phyloP scores from a whole-genome alignment of 495 filamentous ascomycete species.

The Coniosporium apollinis region DNA sequence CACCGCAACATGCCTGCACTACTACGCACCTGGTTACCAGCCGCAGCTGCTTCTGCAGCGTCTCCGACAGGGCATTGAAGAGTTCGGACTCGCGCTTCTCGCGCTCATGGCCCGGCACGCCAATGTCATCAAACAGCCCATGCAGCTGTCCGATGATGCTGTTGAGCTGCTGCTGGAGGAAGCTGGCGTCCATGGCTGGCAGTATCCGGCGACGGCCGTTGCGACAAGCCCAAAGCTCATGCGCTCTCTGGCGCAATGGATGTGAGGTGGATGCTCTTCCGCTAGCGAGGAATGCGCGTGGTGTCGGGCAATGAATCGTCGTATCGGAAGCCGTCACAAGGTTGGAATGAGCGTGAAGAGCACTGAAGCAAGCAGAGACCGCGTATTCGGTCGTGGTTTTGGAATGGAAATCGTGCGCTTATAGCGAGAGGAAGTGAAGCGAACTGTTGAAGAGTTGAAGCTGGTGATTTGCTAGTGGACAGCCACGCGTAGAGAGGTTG shows the following conservation, averaged over 20 bases:
- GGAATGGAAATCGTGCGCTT: too few species aligned
- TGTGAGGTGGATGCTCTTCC: constrained; percentile 1
- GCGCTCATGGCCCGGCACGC: constrained; percentile 75
- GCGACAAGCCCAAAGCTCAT: constrained; percentile 11
- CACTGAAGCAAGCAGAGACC: too few species aligned
- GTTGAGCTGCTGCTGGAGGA: constrained; percentile 83
- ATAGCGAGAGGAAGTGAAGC: too few species aligned
- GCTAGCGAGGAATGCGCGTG: constrained; percentile 1
- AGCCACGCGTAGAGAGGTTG: too few species aligned
- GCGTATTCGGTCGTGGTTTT: too few species aligned
- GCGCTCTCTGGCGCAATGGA: too few species aligned
- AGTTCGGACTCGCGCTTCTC: constrained; percentile 78
- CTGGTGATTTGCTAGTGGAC: too few species aligned
- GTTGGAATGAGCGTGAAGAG: too few species aligned
- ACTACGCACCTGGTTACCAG: constrained; percentile 46
- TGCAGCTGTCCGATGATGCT: constrained; percentile 82
- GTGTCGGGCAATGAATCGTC: too few species aligned
- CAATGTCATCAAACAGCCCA: constrained; percentile 90
- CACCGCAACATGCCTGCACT: too few species aligned
- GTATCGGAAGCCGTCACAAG: too few species aligned
- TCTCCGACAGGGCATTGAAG: constrained; percentile 48
- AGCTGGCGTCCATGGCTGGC: constrained; percentile 65
- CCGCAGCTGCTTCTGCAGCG: constrained; percentile 67
- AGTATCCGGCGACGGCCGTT: constrained; percentile 9
- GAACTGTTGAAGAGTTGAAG: too few species aligned